phyloP scores from a whole-genome alignment of 495 filamentous ascomycete genomes.

The Aspergillus mulundensis region DNA sequence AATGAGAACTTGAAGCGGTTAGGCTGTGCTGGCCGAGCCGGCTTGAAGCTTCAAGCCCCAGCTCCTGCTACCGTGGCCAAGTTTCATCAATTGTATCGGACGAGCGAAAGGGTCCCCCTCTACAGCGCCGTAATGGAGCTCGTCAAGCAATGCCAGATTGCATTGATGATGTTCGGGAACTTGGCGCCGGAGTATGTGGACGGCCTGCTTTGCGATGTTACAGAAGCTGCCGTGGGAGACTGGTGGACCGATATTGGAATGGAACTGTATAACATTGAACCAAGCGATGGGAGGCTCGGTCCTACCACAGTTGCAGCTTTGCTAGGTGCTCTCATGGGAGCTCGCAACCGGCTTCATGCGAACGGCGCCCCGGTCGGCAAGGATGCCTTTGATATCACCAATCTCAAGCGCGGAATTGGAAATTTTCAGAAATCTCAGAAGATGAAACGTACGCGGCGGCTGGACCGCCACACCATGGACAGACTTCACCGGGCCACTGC shows the following conservation, averaged over 20 bases:
- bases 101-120: constrained; percentile 72
- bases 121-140: constrained; percentile 78
- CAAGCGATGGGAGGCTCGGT: constrained; percentile 84
- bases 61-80: constrained; percentile 80
- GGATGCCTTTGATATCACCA: constrained; percentile 83
- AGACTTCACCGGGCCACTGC: constrained; percentile 75
- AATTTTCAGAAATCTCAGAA: constrained; percentile 89
- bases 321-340: constrained; percentile 82
- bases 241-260: constrained; percentile 97
- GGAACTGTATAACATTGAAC: constrained; percentile 86
- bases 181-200: constrained; percentile 87
- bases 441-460: constrained; percentile 65
- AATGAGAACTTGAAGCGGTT: constrained; percentile 92
- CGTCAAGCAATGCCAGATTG: constrained; percentile 88
- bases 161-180: constrained; percentile 83
- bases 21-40: constrained; percentile 85
- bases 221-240: constrained; percentile 82
- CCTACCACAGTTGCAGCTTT: constrained; percentile 89
- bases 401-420: constrained; percentile 75
- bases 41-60: constrained; percentile 72
- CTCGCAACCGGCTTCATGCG: constrained; percentile 78
- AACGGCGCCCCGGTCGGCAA: constrained; percentile 82
- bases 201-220: constrained; percentile 87
- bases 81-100: constrained; percentile 86
- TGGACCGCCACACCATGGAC: constrained; percentile 80